Evolutionary conservation across 768 basidiomycete species (phyloP).

Genomic region (Rhodotorula paludigena): DNA sequence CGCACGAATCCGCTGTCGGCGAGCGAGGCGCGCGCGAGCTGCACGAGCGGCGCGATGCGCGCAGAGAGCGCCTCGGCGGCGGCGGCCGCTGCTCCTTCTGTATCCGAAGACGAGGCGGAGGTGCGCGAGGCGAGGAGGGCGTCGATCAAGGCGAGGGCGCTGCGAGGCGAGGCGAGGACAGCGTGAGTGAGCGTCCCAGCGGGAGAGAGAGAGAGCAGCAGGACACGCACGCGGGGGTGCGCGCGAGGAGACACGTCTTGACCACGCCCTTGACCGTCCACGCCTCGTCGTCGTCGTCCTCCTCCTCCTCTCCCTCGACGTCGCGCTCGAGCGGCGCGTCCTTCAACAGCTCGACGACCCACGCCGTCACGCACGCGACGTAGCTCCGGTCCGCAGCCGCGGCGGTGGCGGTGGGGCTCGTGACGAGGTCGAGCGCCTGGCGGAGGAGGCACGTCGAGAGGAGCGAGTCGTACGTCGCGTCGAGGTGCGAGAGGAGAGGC

Average conservation of each 20-base stretch:
- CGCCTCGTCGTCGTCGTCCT: not conserved
- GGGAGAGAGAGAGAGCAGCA: not conserved
- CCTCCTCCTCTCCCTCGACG: not conserved
- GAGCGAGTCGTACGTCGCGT: not conserved
- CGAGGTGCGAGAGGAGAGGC: slow-evolving; percentile 25
- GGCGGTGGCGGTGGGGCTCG: not conserved
- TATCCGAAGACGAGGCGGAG: too few relatives aligned
- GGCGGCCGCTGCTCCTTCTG: not conserved
- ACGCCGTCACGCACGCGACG: not conserved
- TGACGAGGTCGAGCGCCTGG: not conserved
- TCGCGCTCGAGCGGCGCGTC: not conserved
- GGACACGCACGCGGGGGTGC: not conserved
- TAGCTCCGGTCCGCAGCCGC: not conserved
- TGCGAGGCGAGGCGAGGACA: not conserved
- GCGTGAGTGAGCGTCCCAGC: not conserved
- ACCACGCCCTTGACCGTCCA: slow-evolving; percentile 13
- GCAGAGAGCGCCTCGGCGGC: not conserved
- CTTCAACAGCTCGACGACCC: slow-evolving; percentile 17
- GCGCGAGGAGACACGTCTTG: slow-evolving; percentile 14
- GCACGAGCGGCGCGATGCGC: slow-evolving; percentile 12
- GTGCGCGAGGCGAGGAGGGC: not conserved
- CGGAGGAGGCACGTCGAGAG: slow-evolving; percentile 1
- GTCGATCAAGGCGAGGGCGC: slow-evolving; percentile 1
- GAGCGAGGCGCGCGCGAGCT: slow-evolving; percentile 11
- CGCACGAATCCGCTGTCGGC: not conserved